Conservation (phyloP, 305 asterid species). For the Fraxinus ornus region DNA sequence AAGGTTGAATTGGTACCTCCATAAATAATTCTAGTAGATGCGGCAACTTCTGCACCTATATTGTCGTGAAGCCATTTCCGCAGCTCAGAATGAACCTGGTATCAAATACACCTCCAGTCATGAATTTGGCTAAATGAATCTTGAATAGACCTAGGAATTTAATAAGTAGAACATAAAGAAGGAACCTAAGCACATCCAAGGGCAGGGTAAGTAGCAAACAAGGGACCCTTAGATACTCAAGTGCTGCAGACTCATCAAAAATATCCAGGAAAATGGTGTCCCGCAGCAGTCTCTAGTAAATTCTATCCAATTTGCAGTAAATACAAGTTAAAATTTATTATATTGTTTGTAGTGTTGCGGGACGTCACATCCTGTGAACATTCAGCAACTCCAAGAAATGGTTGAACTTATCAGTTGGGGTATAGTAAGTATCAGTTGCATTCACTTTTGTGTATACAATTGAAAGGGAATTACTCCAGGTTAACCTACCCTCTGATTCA, state of each 20-base stretch:
- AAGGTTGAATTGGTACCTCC: conserved; percentile 30
- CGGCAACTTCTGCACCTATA: conserved; percentile 30
- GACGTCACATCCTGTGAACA: not conserved
- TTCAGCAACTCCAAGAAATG: not conserved
- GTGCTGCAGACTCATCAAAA: not conserved
- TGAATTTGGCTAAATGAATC: not conserved
- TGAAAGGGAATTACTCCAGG: not conserved
- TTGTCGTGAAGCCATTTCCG: conserved; percentile 46
- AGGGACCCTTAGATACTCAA: not conserved
- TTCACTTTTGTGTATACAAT: not conserved
- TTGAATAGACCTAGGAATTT: not conserved
- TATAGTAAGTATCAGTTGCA: not conserved
- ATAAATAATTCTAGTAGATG: conserved; percentile 38
- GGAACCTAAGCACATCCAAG: not conserved
- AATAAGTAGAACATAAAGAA: not conserved
- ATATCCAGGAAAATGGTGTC: not conserved
- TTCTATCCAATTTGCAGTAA: not conserved
- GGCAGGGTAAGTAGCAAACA: not conserved
- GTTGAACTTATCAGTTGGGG: not conserved
- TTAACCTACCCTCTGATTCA: not conserved
- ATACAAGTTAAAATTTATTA: not conserved
- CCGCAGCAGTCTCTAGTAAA: not conserved
- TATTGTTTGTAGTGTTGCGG: not conserved
- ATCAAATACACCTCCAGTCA: not conserved
- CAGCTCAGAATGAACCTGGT: conserved; percentile 37